A percentile compares a stretch with the other conserved stretches of the same genome.
Evolutionary conservation across 257 asterid species (phyloP).

Genomic region (Fraxinus pennsylvanica): DNA sequence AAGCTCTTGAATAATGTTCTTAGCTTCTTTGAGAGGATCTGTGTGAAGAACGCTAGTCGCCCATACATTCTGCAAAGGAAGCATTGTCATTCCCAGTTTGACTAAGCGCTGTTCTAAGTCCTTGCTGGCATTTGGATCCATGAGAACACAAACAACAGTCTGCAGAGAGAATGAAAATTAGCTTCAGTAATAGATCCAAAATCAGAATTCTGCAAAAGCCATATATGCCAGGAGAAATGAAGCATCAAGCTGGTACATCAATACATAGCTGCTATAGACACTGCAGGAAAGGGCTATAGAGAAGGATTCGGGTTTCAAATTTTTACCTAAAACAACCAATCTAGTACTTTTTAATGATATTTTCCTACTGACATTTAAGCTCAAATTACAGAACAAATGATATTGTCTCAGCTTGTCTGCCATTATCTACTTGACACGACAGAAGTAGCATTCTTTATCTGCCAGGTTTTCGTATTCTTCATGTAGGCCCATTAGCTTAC

Average conservation of each 20-base stretch:
- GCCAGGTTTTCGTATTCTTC: neutral
- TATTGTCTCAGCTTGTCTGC: neutral
- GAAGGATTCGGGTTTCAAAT: neutral
- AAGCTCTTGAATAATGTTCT: constrained; percentile 47
- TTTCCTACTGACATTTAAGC: neutral
- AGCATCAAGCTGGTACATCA: neutral
- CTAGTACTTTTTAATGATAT: neutral
- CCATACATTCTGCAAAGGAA: constrained; percentile 60
- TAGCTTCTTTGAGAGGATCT: constrained; percentile 63
- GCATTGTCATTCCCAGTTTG: constrained; percentile 42
- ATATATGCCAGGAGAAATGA: neutral
- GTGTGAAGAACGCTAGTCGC: constrained; percentile 42
- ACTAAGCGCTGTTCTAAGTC: constrained; percentile 41
- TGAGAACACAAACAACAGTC: constrained; percentile 51
- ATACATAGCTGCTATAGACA: neutral
- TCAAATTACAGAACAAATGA: neutral
- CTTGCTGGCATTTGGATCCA: constrained; percentile 43
- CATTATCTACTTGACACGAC: neutral
- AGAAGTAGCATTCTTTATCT: neutral
- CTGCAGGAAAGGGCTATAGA: neutral
- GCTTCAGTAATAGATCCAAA: neutral
- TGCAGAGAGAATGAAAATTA: constrained; percentile 25
- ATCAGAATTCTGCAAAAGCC: neutral
- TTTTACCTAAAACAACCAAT: neutral
- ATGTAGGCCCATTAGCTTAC: constrained; percentile 36